Evolutionary conservation across 805 yeast species (phyloP).

Genomic region (Osmozyma mogii): DNA sequence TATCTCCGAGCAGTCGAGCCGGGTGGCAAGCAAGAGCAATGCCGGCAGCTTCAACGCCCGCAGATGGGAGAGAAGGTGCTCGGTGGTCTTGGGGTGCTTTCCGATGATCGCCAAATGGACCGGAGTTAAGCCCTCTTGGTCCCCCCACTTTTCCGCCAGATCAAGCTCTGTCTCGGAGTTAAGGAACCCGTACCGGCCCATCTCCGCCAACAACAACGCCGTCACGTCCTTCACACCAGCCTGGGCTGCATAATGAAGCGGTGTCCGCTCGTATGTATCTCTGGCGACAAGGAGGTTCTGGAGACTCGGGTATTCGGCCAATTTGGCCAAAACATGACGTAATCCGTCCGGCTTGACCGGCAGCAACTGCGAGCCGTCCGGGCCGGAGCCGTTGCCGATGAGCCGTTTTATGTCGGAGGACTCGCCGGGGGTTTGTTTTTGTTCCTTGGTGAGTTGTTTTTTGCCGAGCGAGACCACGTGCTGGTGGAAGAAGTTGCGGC

Average conservation of each 20-base stretch:
- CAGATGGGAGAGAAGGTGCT: constrained; percentile 40
- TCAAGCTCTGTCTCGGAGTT: constrained; percentile 44
- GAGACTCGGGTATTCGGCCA: constrained; percentile 19
- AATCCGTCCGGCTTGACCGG: constrained; percentile 44
- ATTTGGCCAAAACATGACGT: constrained; percentile 45
- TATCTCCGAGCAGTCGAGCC: constrained; percentile 54
- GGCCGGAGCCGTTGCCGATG: constrained; percentile 22
- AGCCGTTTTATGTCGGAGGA: constrained; percentile 18
- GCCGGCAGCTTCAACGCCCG: constrained; percentile 41
- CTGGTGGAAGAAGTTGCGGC: constrained; percentile 80
- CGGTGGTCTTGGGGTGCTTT: constrained; percentile 70
- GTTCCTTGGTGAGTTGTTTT: constrained; percentile 32
- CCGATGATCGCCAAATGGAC: constrained; percentile 78
- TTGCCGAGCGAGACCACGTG: constrained; percentile 75
- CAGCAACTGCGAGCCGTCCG: constrained; percentile 55
- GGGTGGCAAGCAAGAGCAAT: constrained; percentile 58
- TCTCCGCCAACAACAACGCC: constrained; percentile 44
- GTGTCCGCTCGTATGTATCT: constrained; percentile 76
- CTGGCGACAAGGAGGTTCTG: constrained; percentile 42
- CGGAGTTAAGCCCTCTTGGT: constrained; percentile 73
- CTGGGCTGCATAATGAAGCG: constrained; percentile 84
- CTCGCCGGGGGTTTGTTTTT: constrained; percentile 34
- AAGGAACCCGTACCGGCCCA: constrained; percentile 55
- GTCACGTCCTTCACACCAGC: constrained; percentile 69
- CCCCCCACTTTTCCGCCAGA: constrained; percentile 56